Percentiles rank a stretch among this genome's conserved stretches.
Evolutionary conservation across 257 asterid species (phyloP).

Genomic region (Scutellaria barbata): DNA sequence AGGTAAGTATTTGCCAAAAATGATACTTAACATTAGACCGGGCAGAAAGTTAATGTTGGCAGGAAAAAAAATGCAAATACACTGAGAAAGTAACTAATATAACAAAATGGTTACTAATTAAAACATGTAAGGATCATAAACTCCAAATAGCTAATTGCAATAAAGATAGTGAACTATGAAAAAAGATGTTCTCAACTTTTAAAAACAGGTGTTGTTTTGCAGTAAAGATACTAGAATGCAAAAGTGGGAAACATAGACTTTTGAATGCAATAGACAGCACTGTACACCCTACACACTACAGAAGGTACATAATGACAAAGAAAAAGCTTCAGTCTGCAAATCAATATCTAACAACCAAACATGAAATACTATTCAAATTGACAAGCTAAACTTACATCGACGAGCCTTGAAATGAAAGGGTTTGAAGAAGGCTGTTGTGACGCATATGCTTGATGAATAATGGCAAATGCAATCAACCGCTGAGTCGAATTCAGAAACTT

Average conservation of each 20-base stretch:
- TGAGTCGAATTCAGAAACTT: constrained; percentile 63
- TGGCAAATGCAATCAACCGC: constrained; percentile 77
- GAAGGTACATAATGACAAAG: constrained; percentile 8
- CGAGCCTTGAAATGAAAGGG: constrained; percentile 74
- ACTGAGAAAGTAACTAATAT: not conserved
- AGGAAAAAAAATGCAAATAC: not conserved
- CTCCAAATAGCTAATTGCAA: not conserved
- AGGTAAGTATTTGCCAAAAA: not conserved
- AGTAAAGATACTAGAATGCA: not conserved
- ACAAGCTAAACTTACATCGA: constrained; percentile 60
- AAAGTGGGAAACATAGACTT: constrained; percentile 7
- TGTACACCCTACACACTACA: constrained; percentile 21
- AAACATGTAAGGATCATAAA: not conserved
- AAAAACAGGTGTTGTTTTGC: constrained; percentile 2
- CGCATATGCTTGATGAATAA: constrained; percentile 73
- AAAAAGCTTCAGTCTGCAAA: constrained; percentile 6
- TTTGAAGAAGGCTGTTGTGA: constrained; percentile 74
- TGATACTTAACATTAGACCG: not conserved
- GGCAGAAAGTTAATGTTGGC: constrained; percentile 12
- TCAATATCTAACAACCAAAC: constrained; percentile 9
- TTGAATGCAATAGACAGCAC: constrained; percentile 22
- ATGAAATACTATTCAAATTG: constrained; percentile 21
- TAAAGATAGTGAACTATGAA: not conserved
- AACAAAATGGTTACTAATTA: not conserved
- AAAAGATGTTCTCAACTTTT: not conserved